Conservation (phyloP, 2,329 filamentous ascomycete species). For the Didymella glomerata region DNA sequence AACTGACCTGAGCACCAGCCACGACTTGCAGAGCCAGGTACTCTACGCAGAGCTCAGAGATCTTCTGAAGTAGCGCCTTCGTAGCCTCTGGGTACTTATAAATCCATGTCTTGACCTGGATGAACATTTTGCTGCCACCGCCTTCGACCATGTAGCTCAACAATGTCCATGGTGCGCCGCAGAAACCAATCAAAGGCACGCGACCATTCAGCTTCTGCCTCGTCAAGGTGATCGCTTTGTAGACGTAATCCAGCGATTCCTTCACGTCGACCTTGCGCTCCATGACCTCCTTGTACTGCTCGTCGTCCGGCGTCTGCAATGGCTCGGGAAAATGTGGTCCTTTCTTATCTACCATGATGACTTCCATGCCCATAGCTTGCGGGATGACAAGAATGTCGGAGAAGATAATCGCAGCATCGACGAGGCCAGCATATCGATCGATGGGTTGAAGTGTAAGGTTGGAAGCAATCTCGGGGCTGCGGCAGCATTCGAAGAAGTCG, state of each 20-base stretch:
- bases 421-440: constrained; percentile 86
- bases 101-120: constrained; percentile 94
- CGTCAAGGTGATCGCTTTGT: constrained; percentile 92
- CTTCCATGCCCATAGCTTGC: constrained; percentile 97
- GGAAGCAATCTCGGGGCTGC: constrained; percentile 88
- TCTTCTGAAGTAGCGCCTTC: constrained; percentile 85
- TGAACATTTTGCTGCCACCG: constrained; percentile 93
- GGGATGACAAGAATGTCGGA: constrained; percentile 98
- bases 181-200: constrained; percentile 95
- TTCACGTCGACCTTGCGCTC: constrained; percentile 82
- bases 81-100: constrained; percentile 85
- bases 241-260: constrained; percentile 89
- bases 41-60: constrained; percentile 92
- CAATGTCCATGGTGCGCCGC: constrained; percentile 94
- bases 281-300: constrained; percentile 82
- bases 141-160: constrained; percentile 99
- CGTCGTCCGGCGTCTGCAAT: constrained; percentile 78
- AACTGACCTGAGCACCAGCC: constrained; percentile 82
- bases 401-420: constrained; percentile 98
- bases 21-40: constrained; percentile 91
- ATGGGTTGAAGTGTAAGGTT: constrained; percentile 94
- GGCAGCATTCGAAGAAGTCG: constrained; percentile 99
- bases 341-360: constrained; percentile 98
- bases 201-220: constrained; percentile 85
- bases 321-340: constrained; percentile 93